These are phyloP conservation scores for Salvia hispanica DNA, from an alignment of 257 asterid genomes.

Conservation along the genomic window DNA sequence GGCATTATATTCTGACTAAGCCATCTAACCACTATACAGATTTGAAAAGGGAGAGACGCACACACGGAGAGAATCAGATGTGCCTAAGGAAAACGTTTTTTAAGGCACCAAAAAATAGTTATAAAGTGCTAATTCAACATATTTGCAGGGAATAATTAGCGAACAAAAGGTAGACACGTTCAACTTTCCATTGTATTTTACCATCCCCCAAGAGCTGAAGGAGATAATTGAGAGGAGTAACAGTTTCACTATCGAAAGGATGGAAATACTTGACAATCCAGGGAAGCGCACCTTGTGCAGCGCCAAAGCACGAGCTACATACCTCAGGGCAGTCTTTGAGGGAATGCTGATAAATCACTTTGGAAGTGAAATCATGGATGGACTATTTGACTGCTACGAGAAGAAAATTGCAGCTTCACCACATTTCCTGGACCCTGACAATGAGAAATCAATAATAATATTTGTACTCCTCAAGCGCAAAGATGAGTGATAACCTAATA, in stretches of 20 bases:
- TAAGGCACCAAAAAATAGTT: not conserved
- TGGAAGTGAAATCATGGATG: constrained; percentile 49
- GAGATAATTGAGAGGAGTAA: constrained; percentile 34
- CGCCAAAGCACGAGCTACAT: constrained; percentile 32
- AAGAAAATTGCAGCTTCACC: constrained; percentile 39
- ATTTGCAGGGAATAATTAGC: constrained; percentile 42
- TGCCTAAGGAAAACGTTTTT: not conserved
- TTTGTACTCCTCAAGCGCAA: constrained; percentile 41
- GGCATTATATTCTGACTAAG: not conserved
- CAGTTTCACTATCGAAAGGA: constrained; percentile 43
- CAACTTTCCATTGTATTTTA: constrained; percentile 51
- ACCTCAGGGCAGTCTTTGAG: constrained; percentile 44
- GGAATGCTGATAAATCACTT: constrained; percentile 43
- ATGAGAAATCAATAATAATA: constrained; percentile 42
- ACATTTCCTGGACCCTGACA: constrained; percentile 38
- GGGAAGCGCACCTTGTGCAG: constrained; percentile 37
- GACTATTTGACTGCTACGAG: constrained; percentile 36
- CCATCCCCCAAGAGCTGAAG: constrained; percentile 46
- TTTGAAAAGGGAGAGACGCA: not conserved
- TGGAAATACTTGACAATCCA: constrained; percentile 43
- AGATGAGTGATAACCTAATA: constrained; percentile 12
- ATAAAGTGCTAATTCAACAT: constrained; percentile 7
- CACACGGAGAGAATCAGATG: not conserved
- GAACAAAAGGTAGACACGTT: constrained; percentile 49
- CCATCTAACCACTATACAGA: not conserved